Conservation (phyloP, 2,329 filamentous ascomycete species). For the Meredithiella fracta region DNA sequence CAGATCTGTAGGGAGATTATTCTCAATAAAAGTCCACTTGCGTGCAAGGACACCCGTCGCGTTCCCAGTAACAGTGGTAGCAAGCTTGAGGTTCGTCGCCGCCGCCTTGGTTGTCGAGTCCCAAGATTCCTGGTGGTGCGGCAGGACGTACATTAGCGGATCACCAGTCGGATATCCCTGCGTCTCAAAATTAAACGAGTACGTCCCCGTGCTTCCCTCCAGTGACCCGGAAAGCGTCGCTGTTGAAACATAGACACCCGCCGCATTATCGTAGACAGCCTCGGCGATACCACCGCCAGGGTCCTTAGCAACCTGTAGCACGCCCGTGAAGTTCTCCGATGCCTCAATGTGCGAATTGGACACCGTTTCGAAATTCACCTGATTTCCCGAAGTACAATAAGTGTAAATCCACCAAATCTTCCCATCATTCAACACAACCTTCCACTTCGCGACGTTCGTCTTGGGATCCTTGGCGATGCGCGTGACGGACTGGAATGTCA, state of each 20-base stretch:
- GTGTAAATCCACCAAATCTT: constrained; percentile 70
- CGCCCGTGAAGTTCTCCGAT: constrained; percentile 52
- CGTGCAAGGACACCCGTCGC: constrained; percentile 57
- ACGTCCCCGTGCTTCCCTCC: constrained; percentile 45
- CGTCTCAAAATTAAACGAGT: constrained; percentile 59
- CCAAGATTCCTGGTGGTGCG: constrained; percentile 71
- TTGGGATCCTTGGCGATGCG: constrained; percentile 39
- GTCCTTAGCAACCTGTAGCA: constrained; percentile 71
- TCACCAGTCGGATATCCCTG: constrained; percentile 41
- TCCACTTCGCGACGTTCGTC: constrained; percentile 58
- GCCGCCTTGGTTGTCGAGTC: constrained; percentile 36
- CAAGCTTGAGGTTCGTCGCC: constrained; percentile 42
- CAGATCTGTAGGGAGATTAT: constrained; percentile 54
- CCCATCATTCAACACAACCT: constrained; percentile 53
- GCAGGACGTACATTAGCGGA: constrained; percentile 73
- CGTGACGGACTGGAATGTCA: constrained; percentile 56
- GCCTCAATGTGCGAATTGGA: constrained; percentile 51
- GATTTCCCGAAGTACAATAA: constrained; percentile 38
- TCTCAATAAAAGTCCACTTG: constrained; percentile 63
- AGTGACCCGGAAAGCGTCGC: constrained; percentile 48
- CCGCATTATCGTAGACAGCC: constrained; percentile 54
- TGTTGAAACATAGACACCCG: constrained; percentile 55
- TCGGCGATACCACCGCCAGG: constrained; percentile 37
- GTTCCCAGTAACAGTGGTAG: constrained; percentile 72
- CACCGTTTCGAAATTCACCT: constrained; percentile 50